Conservation (phyloP, 176 grass and related monocot species). For the Musa itinerans region DNA sequence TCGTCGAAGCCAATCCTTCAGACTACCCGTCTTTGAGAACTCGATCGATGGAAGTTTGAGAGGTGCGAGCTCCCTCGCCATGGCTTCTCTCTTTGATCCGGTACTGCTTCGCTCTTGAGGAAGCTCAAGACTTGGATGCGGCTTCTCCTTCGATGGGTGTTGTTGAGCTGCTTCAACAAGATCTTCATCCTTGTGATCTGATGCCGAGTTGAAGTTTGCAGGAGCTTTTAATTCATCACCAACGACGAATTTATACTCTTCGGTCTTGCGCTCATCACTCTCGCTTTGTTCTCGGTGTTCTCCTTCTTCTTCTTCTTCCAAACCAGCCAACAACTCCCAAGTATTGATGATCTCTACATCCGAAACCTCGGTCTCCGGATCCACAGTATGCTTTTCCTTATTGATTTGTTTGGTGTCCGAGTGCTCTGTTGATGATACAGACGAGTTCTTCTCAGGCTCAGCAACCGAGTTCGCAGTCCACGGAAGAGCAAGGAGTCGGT, state of each 20-base stretch:
- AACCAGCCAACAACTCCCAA: conserved; percentile 55
- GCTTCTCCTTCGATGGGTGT: no score
- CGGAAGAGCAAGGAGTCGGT: conserved; percentile 50
- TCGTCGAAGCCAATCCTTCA: conserved; percentile 61
- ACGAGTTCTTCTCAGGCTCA: conserved; percentile 4
- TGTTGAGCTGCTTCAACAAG: not conserved
- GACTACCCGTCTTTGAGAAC: conserved; percentile 60
- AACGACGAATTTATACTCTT: not conserved
- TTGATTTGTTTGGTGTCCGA: not conserved
- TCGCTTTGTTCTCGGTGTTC: conserved; percentile 3
- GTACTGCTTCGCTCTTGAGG: no score
- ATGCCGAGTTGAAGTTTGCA: not conserved
- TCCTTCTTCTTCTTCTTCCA: conserved; percentile 36
- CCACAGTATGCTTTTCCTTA: not conserved
- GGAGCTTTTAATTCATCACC: conserved; percentile 3
- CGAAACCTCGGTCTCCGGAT: not conserved
- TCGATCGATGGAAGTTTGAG: conserved; percentile 50
- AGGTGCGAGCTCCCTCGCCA: conserved; percentile 43
- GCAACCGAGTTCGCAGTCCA: conserved; percentile 24
- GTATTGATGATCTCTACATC: conserved; percentile 63
- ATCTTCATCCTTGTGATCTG: not conserved
- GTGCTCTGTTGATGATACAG: not conserved
- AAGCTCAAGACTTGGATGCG: no score
- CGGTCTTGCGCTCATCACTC: not conserved
- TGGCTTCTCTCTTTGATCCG: conserved; percentile 37